Percentiles rank a stretch among this genome's conserved stretches.
These are phyloP conservation scores for Glomus cerebriforme DNA, from an alignment of 192 early-diverging fungal species.

Conservation along the genomic window DNA sequence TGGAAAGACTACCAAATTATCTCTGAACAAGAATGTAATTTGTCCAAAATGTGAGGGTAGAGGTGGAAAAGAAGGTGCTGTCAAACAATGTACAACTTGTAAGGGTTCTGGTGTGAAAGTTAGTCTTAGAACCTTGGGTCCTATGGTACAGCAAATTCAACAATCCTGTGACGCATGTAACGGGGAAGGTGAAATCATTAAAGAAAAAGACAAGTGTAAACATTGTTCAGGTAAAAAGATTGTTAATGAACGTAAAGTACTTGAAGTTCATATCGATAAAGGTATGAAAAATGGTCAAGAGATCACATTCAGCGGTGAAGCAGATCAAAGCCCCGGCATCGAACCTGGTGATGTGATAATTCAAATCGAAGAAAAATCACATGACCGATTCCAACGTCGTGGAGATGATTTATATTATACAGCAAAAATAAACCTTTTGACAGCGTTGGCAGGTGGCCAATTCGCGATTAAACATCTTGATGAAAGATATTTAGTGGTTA, in stretches of 20 bases:
- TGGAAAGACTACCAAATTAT: conserved; percentile 94
- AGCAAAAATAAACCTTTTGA: conserved; percentile 91
- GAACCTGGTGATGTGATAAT: conserved; percentile 99
- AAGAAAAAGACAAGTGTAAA: conserved; percentile 89
- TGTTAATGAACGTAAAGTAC: conserved; percentile 86
- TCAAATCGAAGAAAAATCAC: conserved; percentile 93
- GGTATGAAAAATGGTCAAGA: conserved; percentile 98
- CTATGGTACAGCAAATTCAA: conserved; percentile 99
- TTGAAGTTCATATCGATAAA: conserved; percentile 97
- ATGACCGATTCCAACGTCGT: conserved; percentile 90
- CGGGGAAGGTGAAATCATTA: conserved; percentile 90
- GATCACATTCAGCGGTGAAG: conserved; percentile 94
- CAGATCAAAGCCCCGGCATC: conserved; percentile 91
- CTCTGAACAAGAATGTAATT: conserved; percentile 91
- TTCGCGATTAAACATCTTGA: conserved; percentile 93
- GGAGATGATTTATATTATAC: conserved; percentile 92
- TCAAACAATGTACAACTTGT: conserved; percentile 81
- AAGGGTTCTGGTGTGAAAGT: conserved; percentile 89
- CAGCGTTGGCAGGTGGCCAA: conserved; percentile 94
- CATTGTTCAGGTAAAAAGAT: conserved; percentile 90
- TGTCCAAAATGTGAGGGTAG: conserved; percentile 91
- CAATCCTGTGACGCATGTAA: conserved; percentile 90
- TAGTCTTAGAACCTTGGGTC: conserved; percentile 92
- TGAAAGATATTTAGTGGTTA: conserved; percentile 84
- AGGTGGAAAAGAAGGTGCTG: conserved; percentile 95